phyloP scores from a whole-genome alignment of 148 eudicot genomes.

The Talinum fruticosum region DNA sequence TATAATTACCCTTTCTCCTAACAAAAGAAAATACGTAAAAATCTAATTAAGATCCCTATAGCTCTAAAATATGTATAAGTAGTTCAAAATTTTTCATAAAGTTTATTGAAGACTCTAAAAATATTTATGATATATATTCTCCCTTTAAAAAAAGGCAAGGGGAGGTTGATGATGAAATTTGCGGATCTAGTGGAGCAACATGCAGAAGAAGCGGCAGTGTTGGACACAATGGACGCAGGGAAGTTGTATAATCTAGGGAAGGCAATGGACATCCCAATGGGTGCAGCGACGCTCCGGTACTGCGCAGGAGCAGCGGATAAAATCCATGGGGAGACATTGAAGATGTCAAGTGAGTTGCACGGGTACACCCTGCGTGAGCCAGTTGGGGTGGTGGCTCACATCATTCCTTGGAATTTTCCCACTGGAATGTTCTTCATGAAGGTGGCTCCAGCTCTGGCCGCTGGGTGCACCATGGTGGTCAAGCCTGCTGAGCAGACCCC shows the following conservation, averaged over 20 bases:
- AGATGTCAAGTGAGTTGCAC: conserved; percentile 63
- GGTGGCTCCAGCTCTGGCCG: conserved; percentile 76
- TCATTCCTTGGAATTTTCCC: conserved; percentile 90
- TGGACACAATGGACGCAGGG: conserved; percentile 57
- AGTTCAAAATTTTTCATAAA: too few relatives aligned
- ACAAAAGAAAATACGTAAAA: too few relatives aligned
- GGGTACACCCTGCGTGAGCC: conserved; percentile 86
- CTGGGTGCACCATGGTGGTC: conserved; percentile 88
- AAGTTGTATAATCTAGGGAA: conserved; percentile 46
- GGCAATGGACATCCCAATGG: conserved; percentile 47
- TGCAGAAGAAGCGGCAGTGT: conserved; percentile 24
- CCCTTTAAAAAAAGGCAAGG: conserved; percentile 7
- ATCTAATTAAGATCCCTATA: too few relatives aligned
- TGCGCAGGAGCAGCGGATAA: conserved; percentile 90
- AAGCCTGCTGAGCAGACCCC: conserved; percentile 94
- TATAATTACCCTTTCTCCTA: too few relatives aligned
- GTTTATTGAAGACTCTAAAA: background rate
- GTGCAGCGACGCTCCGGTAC: conserved; percentile 45
- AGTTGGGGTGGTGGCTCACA: conserved; percentile 76
- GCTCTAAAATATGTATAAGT: too few relatives aligned
- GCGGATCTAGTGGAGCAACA: conserved; percentile 31
- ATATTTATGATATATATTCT: background rate
- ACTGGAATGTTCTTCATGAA: conserved; percentile 52
- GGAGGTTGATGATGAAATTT: conserved; percentile 32
- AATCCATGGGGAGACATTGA: conserved; percentile 74